Evolutionary conservation across 1,139 yeast genomes (phyloP), one percentile per base, ranked within the genome.

Genomic region (Pneumocystis wakefieldiae): DNA sequence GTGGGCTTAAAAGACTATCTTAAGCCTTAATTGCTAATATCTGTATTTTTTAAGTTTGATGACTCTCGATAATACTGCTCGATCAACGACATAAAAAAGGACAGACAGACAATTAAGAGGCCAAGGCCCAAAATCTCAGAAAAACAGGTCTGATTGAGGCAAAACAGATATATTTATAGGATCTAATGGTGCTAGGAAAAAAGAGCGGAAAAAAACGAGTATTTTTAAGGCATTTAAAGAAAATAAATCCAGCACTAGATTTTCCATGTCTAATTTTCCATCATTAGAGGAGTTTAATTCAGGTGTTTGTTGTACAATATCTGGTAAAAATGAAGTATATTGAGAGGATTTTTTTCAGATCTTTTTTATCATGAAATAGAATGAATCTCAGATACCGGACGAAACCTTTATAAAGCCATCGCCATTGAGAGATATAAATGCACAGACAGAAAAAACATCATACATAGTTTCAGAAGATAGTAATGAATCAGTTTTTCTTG

Each of bases 211-310:
- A 15, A 37, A 37, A 37, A 37, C 4, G n/a, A 14, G 39, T 37
- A 37, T 37, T 37, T 37, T 14, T 4, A 37, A 8, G 39, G 5
- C n/a, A 48, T 48, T 24, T 48, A 8, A 48, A 24, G 15, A 12
- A 12, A 48, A 24, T 48, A 32, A 32, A 32, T 62, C 32, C 61
- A 59, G 8, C 57, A 48, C 24, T 55, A 36, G 48, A 17, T 41
- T 58, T 41, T 74, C 65, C 66, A 87, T 87, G 95, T 85, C 92
- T 69, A 91, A 87, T 74, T 91, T 86, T 75, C 96, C 96, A 60
- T 88, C 88, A 66, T 80, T 90, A 70, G 91, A 86, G 68, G 80
- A 77, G 66, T 70, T 75, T 64, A 76, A 75, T 67, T 67, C 70
- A 59, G 76, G 74, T 59, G 66, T 19, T 48, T 29, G 19, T 10